phyloP scores from a whole-genome alignment of 2,329 filamentous ascomycete species.

The Simplicillium aogashimaense region DNA sequence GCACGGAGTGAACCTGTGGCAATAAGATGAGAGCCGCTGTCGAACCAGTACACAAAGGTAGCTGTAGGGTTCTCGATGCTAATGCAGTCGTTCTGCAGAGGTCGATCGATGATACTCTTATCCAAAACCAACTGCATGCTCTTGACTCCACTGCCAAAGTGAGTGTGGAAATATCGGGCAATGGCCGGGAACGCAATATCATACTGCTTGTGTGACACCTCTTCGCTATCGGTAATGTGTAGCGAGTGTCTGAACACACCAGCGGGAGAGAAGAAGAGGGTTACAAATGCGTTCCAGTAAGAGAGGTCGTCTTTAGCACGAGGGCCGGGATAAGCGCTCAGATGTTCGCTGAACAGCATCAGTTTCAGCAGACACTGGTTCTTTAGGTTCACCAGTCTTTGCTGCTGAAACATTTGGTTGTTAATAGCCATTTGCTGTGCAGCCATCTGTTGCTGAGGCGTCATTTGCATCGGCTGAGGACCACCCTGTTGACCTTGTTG shows the following conservation, averaged over 20 bases:
- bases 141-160: conserved; percentile 78
- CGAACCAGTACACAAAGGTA: conserved; percentile 83
- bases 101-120: conserved; percentile 44
- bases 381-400: conserved; percentile 41
- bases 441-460: conserved; percentile 14
- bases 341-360: conserved; percentile 52
- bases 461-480: conserved; percentile 20
- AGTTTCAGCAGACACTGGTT: conserved; percentile 49
- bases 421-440: conserved; percentile 25
- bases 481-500: conserved; percentile 22
- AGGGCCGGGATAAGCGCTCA: conserved; percentile 45
- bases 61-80: conserved; percentile 68
- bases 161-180: conserved; percentile 79
- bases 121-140: conserved; percentile 82
- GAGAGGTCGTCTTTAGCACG: conserved; percentile 57
- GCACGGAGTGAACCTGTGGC: conserved; percentile 68
- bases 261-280: conserved; percentile 67
- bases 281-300: conserved; percentile 74
- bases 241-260: conserved; percentile 71
- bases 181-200: conserved; percentile 77
- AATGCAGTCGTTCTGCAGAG: conserved; percentile 53
- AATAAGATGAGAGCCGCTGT: conserved; percentile 70
- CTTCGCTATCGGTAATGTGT: conserved; percentile 44
- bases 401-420: conserved; percentile 29
- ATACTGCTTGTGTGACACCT: conserved; percentile 63